Percentiles rank a stretch among this genome's conserved stretches.
These are phyloP conservation scores for Debaryomyces robertsiae DNA, from an alignment of 1,139 yeast species.

Conservation along the genomic window DNA sequence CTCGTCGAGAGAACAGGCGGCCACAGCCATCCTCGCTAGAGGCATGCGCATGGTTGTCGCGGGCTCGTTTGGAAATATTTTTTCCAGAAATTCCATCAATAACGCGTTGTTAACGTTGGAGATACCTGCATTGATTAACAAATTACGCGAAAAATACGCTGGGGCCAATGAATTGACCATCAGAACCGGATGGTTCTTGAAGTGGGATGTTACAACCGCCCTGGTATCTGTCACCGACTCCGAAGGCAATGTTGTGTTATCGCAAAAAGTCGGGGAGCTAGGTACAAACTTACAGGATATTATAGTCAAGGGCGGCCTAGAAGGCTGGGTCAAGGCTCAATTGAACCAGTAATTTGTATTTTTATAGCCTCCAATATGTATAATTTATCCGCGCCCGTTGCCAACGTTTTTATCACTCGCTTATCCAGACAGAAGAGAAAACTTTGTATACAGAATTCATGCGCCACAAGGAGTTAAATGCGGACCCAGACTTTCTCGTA, in stretches of 20 bases:
- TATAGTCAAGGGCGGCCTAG: conserved; percentile 95
- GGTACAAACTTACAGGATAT: conserved; percentile 96
- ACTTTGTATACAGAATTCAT: no score
- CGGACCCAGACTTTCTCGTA: no score
- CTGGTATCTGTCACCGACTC: conserved; percentile 75
- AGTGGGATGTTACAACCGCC: conserved; percentile 91
- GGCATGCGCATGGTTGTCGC: conserved; percentile 92
- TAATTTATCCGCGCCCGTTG: not conserved
- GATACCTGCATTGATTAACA: conserved; percentile 80
- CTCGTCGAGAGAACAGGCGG: conserved; percentile 99
- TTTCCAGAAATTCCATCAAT: conserved; percentile 92
- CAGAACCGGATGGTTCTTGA: conserved; percentile 91
- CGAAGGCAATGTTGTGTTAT: conserved; percentile 63
- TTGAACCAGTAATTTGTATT: conserved; percentile 25
- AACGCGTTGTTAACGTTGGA: conserved; percentile 92
- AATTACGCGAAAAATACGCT: conserved; percentile 69
- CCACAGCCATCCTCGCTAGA: conserved; percentile 92
- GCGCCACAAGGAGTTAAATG: no score
- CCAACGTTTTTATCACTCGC: no score
- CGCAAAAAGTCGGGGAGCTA: conserved; percentile 90
- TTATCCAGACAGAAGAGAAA: no score
- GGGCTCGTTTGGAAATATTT: conserved; percentile 96
- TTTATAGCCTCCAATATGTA: not conserved
- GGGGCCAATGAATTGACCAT: conserved; percentile 71
- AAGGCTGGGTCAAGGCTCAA: conserved; percentile 94